A percentile compares a stretch with the other conserved stretches of the same genome.
These are phyloP conservation scores for Pleurotus tuber-regium DNA, from an alignment of 768 basidiomycete species.

Conservation along the genomic window DNA sequence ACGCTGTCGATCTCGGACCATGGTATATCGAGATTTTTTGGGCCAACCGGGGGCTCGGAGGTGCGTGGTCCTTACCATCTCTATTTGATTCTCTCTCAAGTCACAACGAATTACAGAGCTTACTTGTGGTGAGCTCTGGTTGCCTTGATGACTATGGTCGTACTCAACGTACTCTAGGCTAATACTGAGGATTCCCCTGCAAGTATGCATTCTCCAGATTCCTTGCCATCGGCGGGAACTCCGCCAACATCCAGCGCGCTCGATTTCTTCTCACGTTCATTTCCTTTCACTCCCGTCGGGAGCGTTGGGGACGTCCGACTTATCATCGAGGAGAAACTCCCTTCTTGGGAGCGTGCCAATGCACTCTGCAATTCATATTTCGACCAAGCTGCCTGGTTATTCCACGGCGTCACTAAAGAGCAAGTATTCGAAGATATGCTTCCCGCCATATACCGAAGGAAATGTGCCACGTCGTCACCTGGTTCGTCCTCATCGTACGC, in stretches of 20 bases:
- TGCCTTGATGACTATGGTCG: not conserved
- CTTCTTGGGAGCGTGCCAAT: conserved; percentile 46
- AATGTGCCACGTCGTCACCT: conserved; percentile 6
- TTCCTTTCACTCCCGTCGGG: conserved; percentile 65
- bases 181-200: conserved; percentile 21
- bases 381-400: conserved; percentile 50
- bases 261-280: conserved; percentile 53
- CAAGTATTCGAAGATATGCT: conserved; percentile 44
- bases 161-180: conserved; percentile 15
- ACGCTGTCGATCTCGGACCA: conserved; percentile 60
- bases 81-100: too few relatives aligned
- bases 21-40: conserved; percentile 62
- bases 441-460: conserved; percentile 34
- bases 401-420: conserved; percentile 42
- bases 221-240: conserved; percentile 12
- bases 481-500: not conserved
- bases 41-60: conserved; percentile 66
- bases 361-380: conserved; percentile 44
- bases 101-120: conserved; percentile 17
- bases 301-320: conserved; percentile 42
- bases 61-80: conserved; percentile 34
- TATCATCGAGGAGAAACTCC: conserved; percentile 53
- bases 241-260: conserved; percentile 26
- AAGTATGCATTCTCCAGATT: conserved; percentile 22
- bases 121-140: conserved; percentile 22